A percentile compares a stretch with the other conserved stretches of the same genome.
Evolutionary conservation across 768 basidiomycete species (phyloP).

Genomic region (Tricholoma terreum): DNA sequence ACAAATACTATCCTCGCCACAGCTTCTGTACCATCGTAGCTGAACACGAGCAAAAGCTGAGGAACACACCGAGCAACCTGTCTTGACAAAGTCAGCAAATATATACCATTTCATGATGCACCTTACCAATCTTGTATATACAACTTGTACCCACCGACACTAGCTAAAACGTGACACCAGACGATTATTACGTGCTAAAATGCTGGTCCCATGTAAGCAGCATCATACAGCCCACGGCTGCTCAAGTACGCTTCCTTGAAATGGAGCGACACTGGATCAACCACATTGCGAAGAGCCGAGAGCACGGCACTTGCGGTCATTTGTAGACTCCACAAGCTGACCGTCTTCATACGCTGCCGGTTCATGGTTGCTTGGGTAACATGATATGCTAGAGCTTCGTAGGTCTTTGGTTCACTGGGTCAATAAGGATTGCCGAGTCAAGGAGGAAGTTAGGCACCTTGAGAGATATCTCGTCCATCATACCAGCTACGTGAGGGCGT

Average conservation of each 20-base stretch:
- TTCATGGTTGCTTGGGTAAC: conserved; percentile 90
- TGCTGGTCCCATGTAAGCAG: conserved; percentile 10
- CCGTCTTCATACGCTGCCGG: conserved; percentile 78
- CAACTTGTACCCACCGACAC: background rate
- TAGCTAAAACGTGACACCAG: background rate
- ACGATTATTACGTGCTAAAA: conserved; percentile 1
- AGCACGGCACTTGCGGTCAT: conserved; percentile 89
- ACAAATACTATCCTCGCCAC: background rate
- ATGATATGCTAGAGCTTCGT: conserved; percentile 93
- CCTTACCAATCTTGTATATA: background rate
- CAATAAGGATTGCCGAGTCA: background rate
- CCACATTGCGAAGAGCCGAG: conserved; percentile 67
- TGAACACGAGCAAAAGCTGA: conserved; percentile 2
- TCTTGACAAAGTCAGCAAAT: background rate
- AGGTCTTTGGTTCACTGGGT: conserved; percentile 47
- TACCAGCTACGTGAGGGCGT: conserved; percentile 59
- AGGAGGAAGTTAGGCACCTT: conserved; percentile 48
- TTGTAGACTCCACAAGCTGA: conserved; percentile 93
- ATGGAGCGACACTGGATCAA: conserved; percentile 62
- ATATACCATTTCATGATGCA: background rate
- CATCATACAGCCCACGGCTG: conserved; percentile 22
- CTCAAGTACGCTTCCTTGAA: conserved; percentile 43
- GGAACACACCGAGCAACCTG: background rate
- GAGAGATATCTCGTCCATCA: conserved; percentile 86
- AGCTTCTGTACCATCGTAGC: conserved; percentile 8